phyloP scores from a whole-genome alignment of 306 rosid species.

The Hippophae rhamnoides region DNA sequence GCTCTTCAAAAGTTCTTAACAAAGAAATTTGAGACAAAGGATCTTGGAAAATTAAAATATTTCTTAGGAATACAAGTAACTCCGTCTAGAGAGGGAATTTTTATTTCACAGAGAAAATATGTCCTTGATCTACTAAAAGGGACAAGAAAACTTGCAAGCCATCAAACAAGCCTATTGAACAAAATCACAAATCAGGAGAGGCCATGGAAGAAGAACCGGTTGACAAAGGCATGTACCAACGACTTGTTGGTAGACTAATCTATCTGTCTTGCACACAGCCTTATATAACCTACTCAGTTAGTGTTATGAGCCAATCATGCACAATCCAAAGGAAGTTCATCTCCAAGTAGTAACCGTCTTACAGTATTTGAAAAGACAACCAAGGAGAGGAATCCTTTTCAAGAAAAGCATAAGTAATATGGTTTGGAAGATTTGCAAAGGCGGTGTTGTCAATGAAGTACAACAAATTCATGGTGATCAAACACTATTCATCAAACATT shows the following conservation, averaged over 20 bases:
- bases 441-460: no score
- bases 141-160: not conserved
- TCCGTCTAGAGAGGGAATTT: not conserved
- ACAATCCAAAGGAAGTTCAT: not conserved
- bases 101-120: not conserved
- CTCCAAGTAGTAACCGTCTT: not conserved
- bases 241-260: not conserved
- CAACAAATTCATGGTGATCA: no score
- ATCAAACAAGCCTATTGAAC: not conserved
- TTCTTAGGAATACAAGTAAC: not conserved
- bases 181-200: not conserved
- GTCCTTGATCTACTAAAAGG: not conserved
- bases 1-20: not conserved
- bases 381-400: not conserved
- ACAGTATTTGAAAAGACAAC: not conserved
- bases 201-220: not conserved
- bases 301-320: not conserved
- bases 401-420: no score
- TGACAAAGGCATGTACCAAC: not conserved
- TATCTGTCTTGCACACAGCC: not conserved
- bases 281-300: not conserved
- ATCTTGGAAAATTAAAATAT: not conserved
- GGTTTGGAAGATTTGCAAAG: no score
- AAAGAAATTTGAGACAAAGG: not conserved
- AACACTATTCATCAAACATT: no score